Evolutionary conservation across 2,329 filamentous ascomycete species (phyloP).

Genomic region (Diplodia mutila): DNA sequence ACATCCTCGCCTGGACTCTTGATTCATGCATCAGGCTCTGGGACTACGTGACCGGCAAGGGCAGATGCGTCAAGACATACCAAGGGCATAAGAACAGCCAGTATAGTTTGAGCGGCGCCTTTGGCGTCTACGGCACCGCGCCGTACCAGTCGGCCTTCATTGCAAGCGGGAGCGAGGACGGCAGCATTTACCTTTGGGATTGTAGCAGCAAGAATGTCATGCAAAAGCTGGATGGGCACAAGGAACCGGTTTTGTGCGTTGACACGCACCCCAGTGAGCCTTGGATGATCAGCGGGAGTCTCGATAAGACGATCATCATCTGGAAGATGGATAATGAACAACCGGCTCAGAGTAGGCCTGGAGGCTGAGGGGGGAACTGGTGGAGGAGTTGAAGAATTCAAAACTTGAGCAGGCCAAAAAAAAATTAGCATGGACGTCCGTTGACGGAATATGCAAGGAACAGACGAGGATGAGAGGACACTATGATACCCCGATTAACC

Average conservation of each 20-base stretch:
- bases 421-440: neutral
- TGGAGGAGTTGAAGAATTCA: neutral
- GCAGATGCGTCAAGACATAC: conserved; percentile 93
- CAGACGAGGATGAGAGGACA: neutral
- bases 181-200: conserved; percentile 85
- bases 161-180: conserved; percentile 85
- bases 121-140: conserved; percentile 66
- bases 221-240: conserved; percentile 64
- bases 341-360: neutral
- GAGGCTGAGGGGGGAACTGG: neutral
- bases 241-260: conserved; percentile 63
- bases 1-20: conserved; percentile 86
- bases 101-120: conserved; percentile 83
- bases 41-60: conserved; percentile 91
- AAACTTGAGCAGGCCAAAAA: neutral
- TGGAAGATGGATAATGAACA: conserved; percentile 55
- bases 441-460: neutral
- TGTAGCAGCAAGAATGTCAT: conserved; percentile 82
- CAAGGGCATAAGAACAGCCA: conserved; percentile 85
- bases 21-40: conserved; percentile 89
- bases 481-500: neutral
- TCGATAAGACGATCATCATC: conserved; percentile 65
- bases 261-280: conserved; percentile 60
- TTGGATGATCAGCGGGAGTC: conserved; percentile 64
- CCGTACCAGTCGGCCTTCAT: conserved; percentile 62